Percentiles rank a stretch among this genome's conserved stretches.
Conservation (phyloP, 2,329 filamentous ascomycete species). For the Fusarium hostae region DNA sequence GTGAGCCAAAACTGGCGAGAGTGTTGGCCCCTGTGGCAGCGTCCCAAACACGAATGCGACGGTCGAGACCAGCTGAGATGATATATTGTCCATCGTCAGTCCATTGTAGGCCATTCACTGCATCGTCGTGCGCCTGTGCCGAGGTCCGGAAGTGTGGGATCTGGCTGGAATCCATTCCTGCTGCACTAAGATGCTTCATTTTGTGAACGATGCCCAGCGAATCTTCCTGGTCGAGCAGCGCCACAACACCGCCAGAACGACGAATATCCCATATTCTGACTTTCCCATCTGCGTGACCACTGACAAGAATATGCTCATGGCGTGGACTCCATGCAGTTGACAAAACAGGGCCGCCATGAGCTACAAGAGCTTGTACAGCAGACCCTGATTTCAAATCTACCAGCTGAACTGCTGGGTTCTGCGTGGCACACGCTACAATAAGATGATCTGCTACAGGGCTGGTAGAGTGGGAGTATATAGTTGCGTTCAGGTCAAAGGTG, state of each 20-base stretch:
- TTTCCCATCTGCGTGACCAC: conserved; percentile 85
- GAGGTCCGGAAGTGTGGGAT: conserved; percentile 58
- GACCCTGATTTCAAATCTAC: conserved; percentile 88
- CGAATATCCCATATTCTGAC: conserved; percentile 90
- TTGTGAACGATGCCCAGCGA: conserved; percentile 71
- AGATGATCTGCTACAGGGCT: conserved; percentile 79
- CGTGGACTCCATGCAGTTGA: conserved; percentile 84
- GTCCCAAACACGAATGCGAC: conserved; percentile 88
- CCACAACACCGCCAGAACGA: conserved; percentile 79
- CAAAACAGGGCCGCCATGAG: conserved; percentile 74
- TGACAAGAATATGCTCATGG: conserved; percentile 81
- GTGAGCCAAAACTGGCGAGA: conserved; percentile 86
- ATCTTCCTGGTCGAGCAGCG: conserved; percentile 85
- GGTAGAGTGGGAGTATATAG: conserved; percentile 80
- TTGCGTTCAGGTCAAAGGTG: conserved; percentile 74
- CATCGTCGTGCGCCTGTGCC: conserved; percentile 78
- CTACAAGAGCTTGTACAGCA: conserved; percentile 74
- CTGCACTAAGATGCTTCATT: conserved; percentile 48
- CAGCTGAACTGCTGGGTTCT: conserved; percentile 84
- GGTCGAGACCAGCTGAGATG: conserved; percentile 84
- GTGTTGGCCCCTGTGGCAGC: conserved; percentile 84
- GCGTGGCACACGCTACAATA: conserved; percentile 88
- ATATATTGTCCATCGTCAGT: conserved; percentile 81
- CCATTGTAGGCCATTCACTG: conserved; percentile 88
- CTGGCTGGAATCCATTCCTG: conserved; percentile 46